Conservation (phyloP, 768 basidiomycete species). For the Lactifluus subvellereus region DNA sequence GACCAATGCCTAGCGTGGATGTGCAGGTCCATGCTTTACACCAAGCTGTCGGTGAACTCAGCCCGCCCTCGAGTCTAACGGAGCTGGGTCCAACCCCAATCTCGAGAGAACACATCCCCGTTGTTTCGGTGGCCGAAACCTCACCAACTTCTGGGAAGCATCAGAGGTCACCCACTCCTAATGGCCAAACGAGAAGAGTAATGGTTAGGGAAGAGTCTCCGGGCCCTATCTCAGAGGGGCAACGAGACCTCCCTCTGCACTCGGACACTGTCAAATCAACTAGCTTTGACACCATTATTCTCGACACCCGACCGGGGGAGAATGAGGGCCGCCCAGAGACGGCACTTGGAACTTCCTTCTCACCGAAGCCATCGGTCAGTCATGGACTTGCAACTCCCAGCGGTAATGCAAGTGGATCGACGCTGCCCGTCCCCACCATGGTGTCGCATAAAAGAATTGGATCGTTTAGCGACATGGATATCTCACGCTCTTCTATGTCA, state of each 20-base stretch:
- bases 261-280: not conserved
- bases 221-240: not conserved
- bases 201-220: not conserved
- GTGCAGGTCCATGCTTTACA: not conserved
- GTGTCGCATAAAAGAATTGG: not conserved
- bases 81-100: not conserved
- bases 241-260: not conserved
- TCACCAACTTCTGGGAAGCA: not conserved
- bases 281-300: not conserved
- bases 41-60: not conserved
- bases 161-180: not conserved
- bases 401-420: not conserved
- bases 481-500: not conserved
- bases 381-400: not conserved
- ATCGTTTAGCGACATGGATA: slow-evolving; percentile 1
- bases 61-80: not conserved
- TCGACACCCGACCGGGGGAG: not conserved
- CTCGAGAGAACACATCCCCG: not conserved
- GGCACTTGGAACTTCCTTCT: not conserved
- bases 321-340: not conserved
- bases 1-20: not conserved
- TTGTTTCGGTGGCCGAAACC: not conserved
- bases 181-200: not conserved
- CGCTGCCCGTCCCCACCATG: not conserved
- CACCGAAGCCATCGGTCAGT: not conserved